A percentile compares a stretch with the other conserved stretches of the same genome.
Conservation (phyloP, 2,329 filamentous ascomycete species). For the Ophiosphaerella korrae region DNA sequence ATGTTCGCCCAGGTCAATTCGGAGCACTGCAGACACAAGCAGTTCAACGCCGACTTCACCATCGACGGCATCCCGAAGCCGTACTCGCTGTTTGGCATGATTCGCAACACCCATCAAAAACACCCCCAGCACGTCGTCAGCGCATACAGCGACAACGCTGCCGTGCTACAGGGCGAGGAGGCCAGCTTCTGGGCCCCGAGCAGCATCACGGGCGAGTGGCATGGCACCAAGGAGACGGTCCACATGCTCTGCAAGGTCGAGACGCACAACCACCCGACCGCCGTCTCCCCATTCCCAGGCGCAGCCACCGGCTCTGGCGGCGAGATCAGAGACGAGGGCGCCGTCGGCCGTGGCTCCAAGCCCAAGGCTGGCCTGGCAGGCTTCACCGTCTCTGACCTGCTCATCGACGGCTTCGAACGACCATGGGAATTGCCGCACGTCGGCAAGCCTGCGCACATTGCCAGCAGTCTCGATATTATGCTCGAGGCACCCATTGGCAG, state of each 20-base stretch:
- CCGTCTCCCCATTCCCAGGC: slow-evolving; percentile 90
- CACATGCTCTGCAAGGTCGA: slow-evolving; percentile 94
- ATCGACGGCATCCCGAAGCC: slow-evolving; percentile 84
- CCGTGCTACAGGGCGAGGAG: slow-evolving; percentile 77
- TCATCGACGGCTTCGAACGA: slow-evolving; percentile 80
- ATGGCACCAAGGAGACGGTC: slow-evolving; percentile 80
- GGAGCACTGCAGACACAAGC: slow-evolving; percentile 87
- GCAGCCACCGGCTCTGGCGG: slow-evolving; percentile 95
- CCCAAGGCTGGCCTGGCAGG: slow-evolving; percentile 91
- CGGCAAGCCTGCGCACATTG: slow-evolving; percentile 88
- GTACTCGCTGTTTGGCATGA: slow-evolving; percentile 91
- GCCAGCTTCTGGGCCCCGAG: slow-evolving; percentile 87
- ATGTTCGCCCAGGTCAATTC: slow-evolving; percentile 99
- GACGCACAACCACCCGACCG: slow-evolving; percentile 96
- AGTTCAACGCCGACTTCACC: slow-evolving; percentile 96
- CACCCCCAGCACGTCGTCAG: slow-evolving; percentile 83
- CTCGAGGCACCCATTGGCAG: slow-evolving; percentile 94
- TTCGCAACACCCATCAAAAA: slow-evolving; percentile 86
- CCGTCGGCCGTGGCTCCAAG: slow-evolving; percentile 88
- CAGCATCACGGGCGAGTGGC: slow-evolving; percentile 85
- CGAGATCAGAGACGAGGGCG: slow-evolving; percentile 93
- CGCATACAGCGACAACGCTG: slow-evolving; percentile 96
- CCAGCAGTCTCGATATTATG: slow-evolving; percentile 96
- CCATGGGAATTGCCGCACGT: slow-evolving; percentile 87
- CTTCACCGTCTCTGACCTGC: slow-evolving; percentile 92